phyloP scores from a whole-genome alignment of 768 basidiomycete species.

The Mrakia frigida region DNA sequence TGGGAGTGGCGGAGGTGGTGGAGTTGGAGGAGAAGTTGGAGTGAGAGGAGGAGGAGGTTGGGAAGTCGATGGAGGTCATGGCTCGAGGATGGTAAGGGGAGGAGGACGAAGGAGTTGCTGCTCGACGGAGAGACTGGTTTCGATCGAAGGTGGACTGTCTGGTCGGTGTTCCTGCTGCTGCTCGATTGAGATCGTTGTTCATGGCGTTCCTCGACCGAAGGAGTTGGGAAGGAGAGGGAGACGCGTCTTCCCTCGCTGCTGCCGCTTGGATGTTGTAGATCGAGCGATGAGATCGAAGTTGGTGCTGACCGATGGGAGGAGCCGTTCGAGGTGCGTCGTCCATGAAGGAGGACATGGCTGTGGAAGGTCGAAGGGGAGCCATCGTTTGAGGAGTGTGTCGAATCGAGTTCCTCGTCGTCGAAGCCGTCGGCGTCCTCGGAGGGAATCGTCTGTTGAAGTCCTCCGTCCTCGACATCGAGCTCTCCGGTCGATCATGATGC shows the following conservation, averaged over 20 bases:
- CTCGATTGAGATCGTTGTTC: background rate
- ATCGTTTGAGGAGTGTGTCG: conserved; percentile 9
- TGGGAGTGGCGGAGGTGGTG: background rate
- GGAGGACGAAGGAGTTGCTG: background rate
- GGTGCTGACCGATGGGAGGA: background rate
- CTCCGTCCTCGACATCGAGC: conserved; percentile 15
- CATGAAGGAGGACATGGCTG: background rate
- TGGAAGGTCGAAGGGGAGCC: conserved; percentile 8
- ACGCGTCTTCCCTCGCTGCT: background rate
- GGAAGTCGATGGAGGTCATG: conserved; percentile 3
- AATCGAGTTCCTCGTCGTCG: background rate
- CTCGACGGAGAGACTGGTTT: conserved; percentile 4
- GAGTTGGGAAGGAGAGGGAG: conserved; percentile 6
- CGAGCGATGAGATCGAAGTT: background rate
- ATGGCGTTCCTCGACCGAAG: background rate
- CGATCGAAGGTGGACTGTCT: background rate
- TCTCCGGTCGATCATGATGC: background rate
- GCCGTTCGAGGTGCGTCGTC: conserved; percentile 9
- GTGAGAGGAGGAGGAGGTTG: background rate
- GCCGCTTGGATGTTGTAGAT: conserved; percentile 13
- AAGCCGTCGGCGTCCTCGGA: background rate
- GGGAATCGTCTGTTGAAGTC: conserved; percentile 12
- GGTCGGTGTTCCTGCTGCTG: background rate
- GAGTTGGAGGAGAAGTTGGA: background rate
- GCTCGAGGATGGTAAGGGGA: conserved; percentile 1